Conservation (phyloP, 2,329 filamentous ascomycete species). For the Colletotrichum kahawae region DNA sequence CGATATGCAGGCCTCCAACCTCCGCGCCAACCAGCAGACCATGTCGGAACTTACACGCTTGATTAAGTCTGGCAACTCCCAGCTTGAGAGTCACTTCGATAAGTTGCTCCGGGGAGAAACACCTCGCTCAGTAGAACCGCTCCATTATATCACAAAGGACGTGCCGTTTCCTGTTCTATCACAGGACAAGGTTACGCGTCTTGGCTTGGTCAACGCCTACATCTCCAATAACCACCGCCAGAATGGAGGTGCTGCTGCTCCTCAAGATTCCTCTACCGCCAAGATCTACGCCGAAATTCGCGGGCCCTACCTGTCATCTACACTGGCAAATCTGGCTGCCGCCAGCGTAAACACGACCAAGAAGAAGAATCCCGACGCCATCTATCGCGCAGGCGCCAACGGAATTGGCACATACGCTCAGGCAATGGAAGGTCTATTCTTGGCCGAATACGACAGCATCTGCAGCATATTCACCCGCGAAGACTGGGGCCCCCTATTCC, state of each 20-base stretch:
- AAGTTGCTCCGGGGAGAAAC: slow-evolving; percentile 78
- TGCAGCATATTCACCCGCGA: slow-evolving; percentile 84
- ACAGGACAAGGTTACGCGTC: slow-evolving; percentile 74
- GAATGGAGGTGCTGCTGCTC: slow-evolving; percentile 39
- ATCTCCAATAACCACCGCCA: slow-evolving; percentile 66
- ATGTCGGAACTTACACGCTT: slow-evolving; percentile 80
- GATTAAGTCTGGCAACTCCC: slow-evolving; percentile 78
- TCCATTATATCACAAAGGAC: slow-evolving; percentile 93
- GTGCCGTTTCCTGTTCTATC: slow-evolving; percentile 81
- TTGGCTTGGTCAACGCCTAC: slow-evolving; percentile 81
- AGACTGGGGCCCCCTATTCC: slow-evolving; percentile 82
- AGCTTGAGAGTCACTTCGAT: slow-evolving; percentile 85
- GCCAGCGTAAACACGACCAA: slow-evolving; percentile 85
- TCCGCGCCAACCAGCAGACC: slow-evolving; percentile 90
- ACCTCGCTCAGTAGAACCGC: slow-evolving; percentile 80
- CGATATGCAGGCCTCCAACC: slow-evolving; percentile 87
- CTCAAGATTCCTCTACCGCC: slow-evolving; percentile 72
- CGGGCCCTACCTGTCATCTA: slow-evolving; percentile 83
- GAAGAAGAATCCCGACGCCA: slow-evolving; percentile 79
- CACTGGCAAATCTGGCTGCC: slow-evolving; percentile 83
- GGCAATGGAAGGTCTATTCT: slow-evolving; percentile 84
- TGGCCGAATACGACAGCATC: slow-evolving; percentile 90
- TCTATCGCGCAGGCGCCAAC: slow-evolving; percentile 88
- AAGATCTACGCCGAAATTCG: slow-evolving; percentile 86
- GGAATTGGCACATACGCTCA: slow-evolving; percentile 89